Evolutionary conservation across 495 filamentous ascomycete species (phyloP).

Genomic region (Penicillium pulvis): DNA sequence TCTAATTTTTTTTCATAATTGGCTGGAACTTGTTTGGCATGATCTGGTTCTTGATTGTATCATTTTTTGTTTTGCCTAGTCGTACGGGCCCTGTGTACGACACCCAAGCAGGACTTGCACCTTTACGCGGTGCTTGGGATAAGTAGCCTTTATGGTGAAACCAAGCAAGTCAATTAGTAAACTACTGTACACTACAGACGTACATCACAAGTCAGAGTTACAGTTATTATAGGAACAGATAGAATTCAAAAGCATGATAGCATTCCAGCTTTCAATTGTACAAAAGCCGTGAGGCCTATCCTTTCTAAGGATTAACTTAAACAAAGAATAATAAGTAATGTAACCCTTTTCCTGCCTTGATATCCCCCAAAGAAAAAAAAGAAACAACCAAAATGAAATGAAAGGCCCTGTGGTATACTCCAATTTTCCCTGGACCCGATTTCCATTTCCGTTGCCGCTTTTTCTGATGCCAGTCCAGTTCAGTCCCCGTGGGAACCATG

Average conservation of each 20-base stretch:
- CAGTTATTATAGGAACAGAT: background rate
- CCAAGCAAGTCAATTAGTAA: slow-evolving; percentile 12
- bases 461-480: slow-evolving; percentile 22
- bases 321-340: slow-evolving; percentile 19
- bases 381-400: slow-evolving; percentile 16
- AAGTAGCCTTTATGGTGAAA: slow-evolving; percentile 17
- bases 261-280: slow-evolving; percentile 29
- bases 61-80: slow-evolving; percentile 8
- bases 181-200: background rate
- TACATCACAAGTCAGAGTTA: background rate
- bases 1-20: background rate
- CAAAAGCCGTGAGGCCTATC: slow-evolving; percentile 27
- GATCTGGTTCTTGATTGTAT: background rate
- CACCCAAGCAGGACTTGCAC: slow-evolving; percentile 16
- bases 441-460: slow-evolving; percentile 24
- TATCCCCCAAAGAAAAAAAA: slow-evolving; percentile 18
- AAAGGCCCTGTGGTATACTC: slow-evolving; percentile 17
- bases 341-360: slow-evolving; percentile 7
- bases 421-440: slow-evolving; percentile 18
- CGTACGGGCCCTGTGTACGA: slow-evolving; percentile 12
- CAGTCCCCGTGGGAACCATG: slow-evolving; percentile 11
- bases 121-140: slow-evolving; percentile 20
- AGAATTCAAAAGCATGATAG: slow-evolving; percentile 9
- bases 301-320: slow-evolving; percentile 22
- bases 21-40: background rate